Conservation (phyloP, 352 stramenopile species). For the Sclerospora graminicola region DNA sequence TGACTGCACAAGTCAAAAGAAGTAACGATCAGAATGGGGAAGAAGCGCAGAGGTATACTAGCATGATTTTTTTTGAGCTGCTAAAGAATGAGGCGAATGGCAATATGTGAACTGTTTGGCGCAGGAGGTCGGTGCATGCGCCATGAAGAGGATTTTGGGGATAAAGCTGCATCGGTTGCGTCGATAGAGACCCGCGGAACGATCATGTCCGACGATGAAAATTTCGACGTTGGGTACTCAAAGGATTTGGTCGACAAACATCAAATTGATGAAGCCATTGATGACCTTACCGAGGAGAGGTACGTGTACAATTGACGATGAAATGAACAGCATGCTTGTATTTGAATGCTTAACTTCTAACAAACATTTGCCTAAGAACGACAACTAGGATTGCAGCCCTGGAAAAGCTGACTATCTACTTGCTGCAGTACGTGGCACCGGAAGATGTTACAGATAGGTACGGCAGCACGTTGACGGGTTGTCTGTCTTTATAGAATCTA, state of each 20-base stretch:
- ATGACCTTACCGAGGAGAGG: slow-evolving; percentile 74
- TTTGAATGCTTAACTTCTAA: background rate
- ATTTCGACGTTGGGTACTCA: slow-evolving; percentile 60
- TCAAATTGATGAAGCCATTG: slow-evolving; percentile 58
- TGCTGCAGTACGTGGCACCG: slow-evolving; percentile 58
- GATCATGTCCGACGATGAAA: slow-evolving; percentile 47
- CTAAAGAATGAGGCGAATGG: too few species aligned
- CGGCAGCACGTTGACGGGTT: background rate
- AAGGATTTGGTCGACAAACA: slow-evolving; percentile 54
- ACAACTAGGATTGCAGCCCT: slow-evolving; percentile 65
- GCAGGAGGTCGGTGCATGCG: slow-evolving; percentile 48
- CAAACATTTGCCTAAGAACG: slow-evolving; percentile 22
- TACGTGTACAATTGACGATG: slow-evolving; percentile 7
- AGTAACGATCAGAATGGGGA: slow-evolving; percentile 28
- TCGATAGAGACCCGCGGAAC: slow-evolving; percentile 60
- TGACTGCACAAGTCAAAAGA: too few species aligned
- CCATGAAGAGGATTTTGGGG: slow-evolving; percentile 54
- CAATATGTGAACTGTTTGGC: background rate
- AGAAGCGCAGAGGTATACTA: slow-evolving; percentile 47
- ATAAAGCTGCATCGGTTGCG: slow-evolving; percentile 53
- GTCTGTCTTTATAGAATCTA: background rate
- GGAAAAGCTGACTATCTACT: slow-evolving; percentile 43
- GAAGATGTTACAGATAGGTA: slow-evolving; percentile 71
- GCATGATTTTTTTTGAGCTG: too few species aligned
- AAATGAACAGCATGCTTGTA: background rate